These are phyloP conservation scores for Speleostelium caveatum DNA, from an alignment of 78 protist genomes.

Conservation along the genomic window DNA sequence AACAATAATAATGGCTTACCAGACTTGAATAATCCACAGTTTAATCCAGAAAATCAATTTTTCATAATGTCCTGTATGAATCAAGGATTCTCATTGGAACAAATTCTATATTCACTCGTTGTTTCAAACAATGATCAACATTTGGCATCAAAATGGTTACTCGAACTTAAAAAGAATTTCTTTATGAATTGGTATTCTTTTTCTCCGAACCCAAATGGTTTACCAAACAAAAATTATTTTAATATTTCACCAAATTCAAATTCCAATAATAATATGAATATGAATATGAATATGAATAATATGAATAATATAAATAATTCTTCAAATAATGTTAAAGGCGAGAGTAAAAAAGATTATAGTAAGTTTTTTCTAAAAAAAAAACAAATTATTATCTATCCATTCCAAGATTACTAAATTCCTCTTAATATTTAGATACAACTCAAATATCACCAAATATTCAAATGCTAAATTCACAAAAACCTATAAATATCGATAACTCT, in stretches of 20 bases:
- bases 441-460: conserved; percentile 5
- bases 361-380: too few relatives aligned
- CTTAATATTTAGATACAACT: too few relatives aligned
- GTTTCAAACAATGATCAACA: conserved; percentile 42
- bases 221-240: too few relatives aligned
- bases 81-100: conserved; percentile 68
- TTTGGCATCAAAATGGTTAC: conserved; percentile 56
- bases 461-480: not conserved
- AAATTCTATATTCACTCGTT: conserved; percentile 49
- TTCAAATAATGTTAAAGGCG: not conserved
- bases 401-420: too few relatives aligned
- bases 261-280: too few relatives aligned
- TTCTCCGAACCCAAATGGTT: conserved; percentile 22
- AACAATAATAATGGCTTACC: not conserved
- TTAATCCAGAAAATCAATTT: conserved; percentile 7
- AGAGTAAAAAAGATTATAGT: not conserved
- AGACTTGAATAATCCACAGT: not conserved
- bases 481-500: not conserved
- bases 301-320: not conserved
- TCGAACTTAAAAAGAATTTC: conserved; percentile 31
- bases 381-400: too few relatives aligned
- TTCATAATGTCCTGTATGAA: conserved; percentile 26
- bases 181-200: conserved; percentile 39
- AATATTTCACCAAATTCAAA: too few relatives aligned
- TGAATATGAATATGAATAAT: not conserved